These are phyloP conservation scores for Plasmodium gonderi DNA, from an alignment of 169 alveolate species.

Conservation along the genomic window DNA sequence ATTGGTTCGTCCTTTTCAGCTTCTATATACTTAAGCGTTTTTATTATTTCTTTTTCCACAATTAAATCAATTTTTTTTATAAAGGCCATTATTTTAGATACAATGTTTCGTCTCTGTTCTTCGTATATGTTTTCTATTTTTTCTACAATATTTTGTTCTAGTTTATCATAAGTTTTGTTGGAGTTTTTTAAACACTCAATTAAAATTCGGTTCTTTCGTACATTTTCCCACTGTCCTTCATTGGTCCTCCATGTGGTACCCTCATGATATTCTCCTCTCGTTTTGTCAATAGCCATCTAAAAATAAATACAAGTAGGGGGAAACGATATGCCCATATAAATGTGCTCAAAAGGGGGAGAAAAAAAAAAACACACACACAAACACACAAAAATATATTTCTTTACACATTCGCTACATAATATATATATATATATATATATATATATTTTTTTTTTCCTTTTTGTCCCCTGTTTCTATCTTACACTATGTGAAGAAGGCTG, in stretches of 20 bases:
- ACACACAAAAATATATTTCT: no score
- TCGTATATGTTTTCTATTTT: slow-evolving; percentile 33
- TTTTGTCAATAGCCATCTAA: no score
- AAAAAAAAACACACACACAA: no score
- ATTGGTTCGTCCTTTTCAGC: slow-evolving; percentile 21
- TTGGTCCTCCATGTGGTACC: not conserved
- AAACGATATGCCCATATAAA: no score
- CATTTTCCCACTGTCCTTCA: not conserved
- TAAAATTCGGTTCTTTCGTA: slow-evolving; percentile 1
- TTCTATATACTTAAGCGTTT: slow-evolving; percentile 19
- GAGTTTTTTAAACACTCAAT: not conserved
- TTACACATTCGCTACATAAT: no score
- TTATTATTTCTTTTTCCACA: slow-evolving; percentile 38
- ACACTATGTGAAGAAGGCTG: not conserved
- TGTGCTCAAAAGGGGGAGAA: no score
- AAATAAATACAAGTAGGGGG: no score
- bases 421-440: not conserved
- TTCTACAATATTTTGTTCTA: slow-evolving; percentile 19
- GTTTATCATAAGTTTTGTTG: not conserved
- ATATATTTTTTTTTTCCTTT: not conserved
- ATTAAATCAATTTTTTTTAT: slow-evolving; percentile 21
- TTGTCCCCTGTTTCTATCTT: not conserved
- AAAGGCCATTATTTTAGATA: slow-evolving; percentile 8
- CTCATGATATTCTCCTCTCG: not conserved
- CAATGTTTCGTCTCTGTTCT: not conserved